Percentiles rank a stretch among this genome's conserved stretches.
Conservation (phyloP, 441 rosid species). For the Adansonia gregorii region DNA sequence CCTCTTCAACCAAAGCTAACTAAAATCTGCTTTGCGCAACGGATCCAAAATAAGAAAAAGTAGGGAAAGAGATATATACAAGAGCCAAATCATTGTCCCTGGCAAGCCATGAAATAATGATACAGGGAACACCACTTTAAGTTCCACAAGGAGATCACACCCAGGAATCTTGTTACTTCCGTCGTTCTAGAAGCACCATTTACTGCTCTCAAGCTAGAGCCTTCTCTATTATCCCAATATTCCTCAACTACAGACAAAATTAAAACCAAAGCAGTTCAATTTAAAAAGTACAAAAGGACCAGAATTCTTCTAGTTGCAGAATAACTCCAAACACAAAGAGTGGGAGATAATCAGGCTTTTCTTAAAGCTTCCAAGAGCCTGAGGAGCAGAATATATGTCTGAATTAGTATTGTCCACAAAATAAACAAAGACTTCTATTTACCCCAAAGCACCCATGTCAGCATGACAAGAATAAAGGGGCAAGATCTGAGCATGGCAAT, state of each 20-base stretch:
- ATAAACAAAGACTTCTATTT: background rate
- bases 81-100: background rate
- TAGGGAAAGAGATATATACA: background rate
- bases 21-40: background rate
- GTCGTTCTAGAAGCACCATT: background rate
- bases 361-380: background rate
- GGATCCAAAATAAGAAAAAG: background rate
- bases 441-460: background rate
- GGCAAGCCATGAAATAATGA: background rate
- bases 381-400: background rate
- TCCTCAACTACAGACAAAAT: background rate
- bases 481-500: background rate
- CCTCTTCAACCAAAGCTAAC: background rate
- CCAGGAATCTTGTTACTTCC: slow-evolving; percentile 8
- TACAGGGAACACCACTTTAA: background rate
- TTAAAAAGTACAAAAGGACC: background rate
- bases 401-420: background rate
- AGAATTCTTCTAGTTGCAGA: slow-evolving; percentile 7
- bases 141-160: slow-evolving; percentile 13
- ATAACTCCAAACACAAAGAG: background rate
- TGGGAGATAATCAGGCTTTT: background rate
- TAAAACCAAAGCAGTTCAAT: background rate
- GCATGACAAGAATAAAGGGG: background rate
- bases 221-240: background rate
- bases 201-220: background rate